Percentiles rank a stretch among this genome's conserved stretches.
Conservation (phyloP, 2,329 filamentous ascomycete genomes). For the Lecanicillium sp. region DNA sequence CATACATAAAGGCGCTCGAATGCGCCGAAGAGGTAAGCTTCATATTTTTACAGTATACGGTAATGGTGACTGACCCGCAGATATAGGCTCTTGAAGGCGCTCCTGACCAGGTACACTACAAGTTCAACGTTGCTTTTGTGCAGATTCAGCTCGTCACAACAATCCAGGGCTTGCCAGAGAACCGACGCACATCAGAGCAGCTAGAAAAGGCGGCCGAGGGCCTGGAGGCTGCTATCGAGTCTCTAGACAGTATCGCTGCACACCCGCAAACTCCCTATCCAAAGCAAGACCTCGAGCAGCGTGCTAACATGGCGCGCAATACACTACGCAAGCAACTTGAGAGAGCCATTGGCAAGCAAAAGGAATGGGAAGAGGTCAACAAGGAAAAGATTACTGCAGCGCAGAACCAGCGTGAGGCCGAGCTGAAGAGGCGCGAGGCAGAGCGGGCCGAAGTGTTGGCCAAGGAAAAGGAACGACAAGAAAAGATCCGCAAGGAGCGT, state of each 20-base stretch:
- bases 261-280: constrained; percentile 74
- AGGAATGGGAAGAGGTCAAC: constrained; percentile 89
- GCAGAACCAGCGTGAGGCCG: constrained; percentile 69
- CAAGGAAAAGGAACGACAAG: constrained; percentile 63
- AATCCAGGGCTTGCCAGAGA: constrained; percentile 66
- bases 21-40: constrained; percentile 53
- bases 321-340: constrained; percentile 91
- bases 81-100: constrained; percentile 63
- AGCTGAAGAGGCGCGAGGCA: constrained; percentile 70
- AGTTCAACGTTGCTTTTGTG: constrained; percentile 97
- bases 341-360: constrained; percentile 73
- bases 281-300: constrained; percentile 81
- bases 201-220: constrained; percentile 73
- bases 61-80: constrained; percentile 10
- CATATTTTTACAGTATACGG: neutral
- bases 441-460: constrained; percentile 60
- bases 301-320: constrained; percentile 94
- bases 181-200: constrained; percentile 68
- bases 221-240: constrained; percentile 76
- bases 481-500: constrained; percentile 79
- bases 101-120: constrained; percentile 80
- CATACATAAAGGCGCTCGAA: constrained; percentile 48
- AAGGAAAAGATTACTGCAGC: constrained; percentile 79
- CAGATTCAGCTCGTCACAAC: constrained; percentile 88
- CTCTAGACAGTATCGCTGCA: constrained; percentile 54